Percentiles rank a stretch among this genome's conserved stretches.
Evolutionary conservation across 192 early-diverging fungal species (phyloP).

Genomic region (Haplosporangium gracile): DNA sequence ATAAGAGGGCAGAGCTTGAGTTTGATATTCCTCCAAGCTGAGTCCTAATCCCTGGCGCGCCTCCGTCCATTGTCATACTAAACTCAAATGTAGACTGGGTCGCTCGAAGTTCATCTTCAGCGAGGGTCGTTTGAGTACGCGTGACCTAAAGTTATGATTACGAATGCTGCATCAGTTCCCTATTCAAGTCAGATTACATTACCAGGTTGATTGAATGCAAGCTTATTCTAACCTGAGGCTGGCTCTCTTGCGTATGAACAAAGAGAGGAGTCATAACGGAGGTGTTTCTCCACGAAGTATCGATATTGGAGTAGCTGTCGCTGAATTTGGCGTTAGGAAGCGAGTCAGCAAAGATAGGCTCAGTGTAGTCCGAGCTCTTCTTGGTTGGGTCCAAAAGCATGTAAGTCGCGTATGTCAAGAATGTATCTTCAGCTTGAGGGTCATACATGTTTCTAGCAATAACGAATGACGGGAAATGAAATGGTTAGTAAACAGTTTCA

Average conservation of each 20-base stretch:
- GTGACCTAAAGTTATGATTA: background rate
- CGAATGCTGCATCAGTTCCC: background rate
- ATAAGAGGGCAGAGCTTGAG: conserved; percentile 34
- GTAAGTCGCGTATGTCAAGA: conserved; percentile 68
- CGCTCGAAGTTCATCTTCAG: conserved; percentile 46
- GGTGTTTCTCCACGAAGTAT: conserved; percentile 68
- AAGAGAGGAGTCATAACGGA: conserved; percentile 74
- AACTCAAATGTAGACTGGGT: conserved; percentile 61
- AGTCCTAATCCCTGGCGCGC: conserved; percentile 34
- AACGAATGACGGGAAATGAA: background rate
- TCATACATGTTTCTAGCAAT: conserved; percentile 68
- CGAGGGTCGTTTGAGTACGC: background rate
- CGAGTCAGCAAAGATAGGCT: conserved; percentile 71
- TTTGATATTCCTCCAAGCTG: conserved; percentile 34
- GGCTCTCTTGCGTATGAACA: conserved; percentile 62
- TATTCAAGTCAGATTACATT: background rate
- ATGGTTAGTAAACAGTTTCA: background rate
- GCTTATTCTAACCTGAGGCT: conserved; percentile 31
- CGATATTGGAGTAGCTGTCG: conserved; percentile 67
- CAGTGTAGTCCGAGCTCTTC: conserved; percentile 70
- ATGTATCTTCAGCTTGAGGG: conserved; percentile 73
- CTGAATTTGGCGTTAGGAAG: conserved; percentile 78
- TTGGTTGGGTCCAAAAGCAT: conserved; percentile 73
- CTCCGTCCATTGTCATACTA: conserved; percentile 59
- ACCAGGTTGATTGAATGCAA: too few relatives aligned